Percentiles rank a stretch among this genome's conserved stretches.
These are phyloP conservation scores for Pulveroboletus sp. DNA, from an alignment of 768 basidiomycete species.

Conservation along the genomic window DNA sequence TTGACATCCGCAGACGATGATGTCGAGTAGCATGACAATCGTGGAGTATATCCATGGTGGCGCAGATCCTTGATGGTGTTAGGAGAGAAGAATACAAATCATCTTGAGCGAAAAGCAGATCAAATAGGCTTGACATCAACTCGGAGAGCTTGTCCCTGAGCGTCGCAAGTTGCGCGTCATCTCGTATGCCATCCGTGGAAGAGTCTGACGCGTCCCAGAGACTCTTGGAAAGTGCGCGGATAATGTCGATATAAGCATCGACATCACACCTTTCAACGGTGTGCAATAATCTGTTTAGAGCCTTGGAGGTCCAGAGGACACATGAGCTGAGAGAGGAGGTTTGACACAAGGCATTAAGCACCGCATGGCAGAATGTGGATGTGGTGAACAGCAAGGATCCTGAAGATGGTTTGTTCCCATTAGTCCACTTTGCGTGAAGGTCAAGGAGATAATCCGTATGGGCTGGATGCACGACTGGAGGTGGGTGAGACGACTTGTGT, in stretches of 20 bases:
- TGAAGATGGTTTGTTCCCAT: conserved; percentile 6
- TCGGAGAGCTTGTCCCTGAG: conserved; percentile 21
- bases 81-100: not conserved
- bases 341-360: conserved; percentile 11
- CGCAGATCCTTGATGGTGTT: conserved; percentile 6
- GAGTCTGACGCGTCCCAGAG: conserved; percentile 7
- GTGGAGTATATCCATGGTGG: conserved; percentile 24
- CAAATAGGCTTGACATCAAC: conserved; percentile 21
- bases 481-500: conserved; percentile 15
- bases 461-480: conserved; percentile 39
- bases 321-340: conserved; percentile 31
- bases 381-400: conserved; percentile 21
- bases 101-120: conserved; percentile 13
- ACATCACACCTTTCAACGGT: conserved; percentile 29
- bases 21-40: conserved; percentile 18
- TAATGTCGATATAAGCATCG: conserved; percentile 30
- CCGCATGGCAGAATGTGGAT: conserved; percentile 23
- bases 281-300: conserved; percentile 35
- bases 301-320: conserved; percentile 42
- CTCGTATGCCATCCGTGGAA: not conserved
- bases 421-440: conserved; percentile 39
- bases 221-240: conserved; percentile 25
- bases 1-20: conserved; percentile 13
- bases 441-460: conserved; percentile 46
- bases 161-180: not conserved